Conservation (phyloP, 2,329 filamentous ascomycete species). For the Ophiostoma ulmi region DNA sequence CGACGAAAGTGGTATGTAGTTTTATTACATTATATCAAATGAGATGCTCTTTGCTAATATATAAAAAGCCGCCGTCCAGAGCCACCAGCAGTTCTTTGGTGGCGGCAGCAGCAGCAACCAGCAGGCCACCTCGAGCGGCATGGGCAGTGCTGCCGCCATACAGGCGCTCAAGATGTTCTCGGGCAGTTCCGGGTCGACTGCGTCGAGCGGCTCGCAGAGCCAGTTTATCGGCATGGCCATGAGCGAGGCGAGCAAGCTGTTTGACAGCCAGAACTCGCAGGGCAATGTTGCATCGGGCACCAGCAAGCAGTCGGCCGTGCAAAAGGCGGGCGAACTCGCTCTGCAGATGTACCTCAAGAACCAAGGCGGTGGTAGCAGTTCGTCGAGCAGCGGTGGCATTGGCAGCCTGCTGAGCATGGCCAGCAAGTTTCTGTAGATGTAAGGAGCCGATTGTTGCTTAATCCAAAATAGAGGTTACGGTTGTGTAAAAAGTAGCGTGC, state of each 20-base stretch:
- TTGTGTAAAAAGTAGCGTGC: not conserved
- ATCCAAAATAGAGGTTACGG: too few species aligned
- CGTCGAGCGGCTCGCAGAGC: conserved; percentile 59
- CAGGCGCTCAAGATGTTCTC: conserved; percentile 77
- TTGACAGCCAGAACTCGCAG: conserved; percentile 53
- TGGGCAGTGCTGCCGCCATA: conserved; percentile 72
- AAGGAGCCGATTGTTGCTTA: not conserved
- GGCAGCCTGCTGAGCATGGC: conserved; percentile 43
- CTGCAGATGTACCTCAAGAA: conserved; percentile 88
- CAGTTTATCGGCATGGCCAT: conserved; percentile 81
- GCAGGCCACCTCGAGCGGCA: conserved; percentile 45
- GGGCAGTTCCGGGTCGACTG: conserved; percentile 31
- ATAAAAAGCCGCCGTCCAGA: conserved; percentile 43
- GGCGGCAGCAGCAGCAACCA: conserved; percentile 41
- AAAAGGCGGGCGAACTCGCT: conserved; percentile 77
- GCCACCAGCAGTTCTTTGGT: conserved; percentile 72
- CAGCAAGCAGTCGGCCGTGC: conserved; percentile 75
- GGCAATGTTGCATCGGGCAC: conserved; percentile 53
- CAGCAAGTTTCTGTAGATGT: conserved; percentile 42
- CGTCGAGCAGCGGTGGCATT: conserved; percentile 43
- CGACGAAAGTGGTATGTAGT: conserved; percentile 45
- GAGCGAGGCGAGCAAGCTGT: conserved; percentile 76
- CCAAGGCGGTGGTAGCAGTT: conserved; percentile 49
- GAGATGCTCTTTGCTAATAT: not conserved
- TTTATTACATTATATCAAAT: not conserved